A percentile compares a stretch with the other conserved stretches of the same genome.
phyloP scores from a whole-genome alignment of 345 rosid genomes.

The Leavenworthia alabamica region DNA sequence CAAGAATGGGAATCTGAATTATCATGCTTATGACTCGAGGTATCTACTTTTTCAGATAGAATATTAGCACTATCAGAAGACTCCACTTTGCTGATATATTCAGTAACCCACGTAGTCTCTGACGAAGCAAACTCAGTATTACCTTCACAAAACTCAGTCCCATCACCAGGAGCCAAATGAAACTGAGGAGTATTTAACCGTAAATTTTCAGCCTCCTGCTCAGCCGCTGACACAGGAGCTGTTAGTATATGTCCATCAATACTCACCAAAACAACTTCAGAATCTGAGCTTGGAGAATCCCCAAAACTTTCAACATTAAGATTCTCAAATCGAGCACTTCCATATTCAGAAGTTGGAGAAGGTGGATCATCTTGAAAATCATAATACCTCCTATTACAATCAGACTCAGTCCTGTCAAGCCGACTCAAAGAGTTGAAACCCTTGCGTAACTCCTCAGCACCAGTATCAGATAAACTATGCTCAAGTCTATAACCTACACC shows the following conservation, averaged over 20 bases:
- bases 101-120: conserved; percentile 47
- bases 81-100: conserved; percentile 41
- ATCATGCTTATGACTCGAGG: conserved; percentile 10
- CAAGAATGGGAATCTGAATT: conserved; percentile 23
- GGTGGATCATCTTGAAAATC: conserved; percentile 65
- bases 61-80: conserved; percentile 30
- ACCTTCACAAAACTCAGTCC: conserved; percentile 55
- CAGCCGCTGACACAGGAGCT: conserved; percentile 68
- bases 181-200: conserved; percentile 61
- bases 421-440: conserved; percentile 36
- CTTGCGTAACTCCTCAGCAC: conserved; percentile 37
- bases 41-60: conserved; percentile 20
- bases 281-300: conserved; percentile 45
- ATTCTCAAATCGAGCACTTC: conserved; percentile 42
- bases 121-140: conserved; percentile 51
- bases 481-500: conserved; percentile 37
- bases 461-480: conserved; percentile 65
- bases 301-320: conserved; percentile 40
- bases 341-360: conserved; percentile 50
- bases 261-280: conserved; percentile 79
- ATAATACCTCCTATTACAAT: conserved; percentile 51
- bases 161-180: conserved; percentile 74
- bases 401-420: conserved; percentile 71
- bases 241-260: conserved; percentile 77
- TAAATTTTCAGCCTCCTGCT: conserved; percentile 49